phyloP scores from a whole-genome alignment of 1,284 basidiomycete species.

The Amylostereum areolatum region DNA sequence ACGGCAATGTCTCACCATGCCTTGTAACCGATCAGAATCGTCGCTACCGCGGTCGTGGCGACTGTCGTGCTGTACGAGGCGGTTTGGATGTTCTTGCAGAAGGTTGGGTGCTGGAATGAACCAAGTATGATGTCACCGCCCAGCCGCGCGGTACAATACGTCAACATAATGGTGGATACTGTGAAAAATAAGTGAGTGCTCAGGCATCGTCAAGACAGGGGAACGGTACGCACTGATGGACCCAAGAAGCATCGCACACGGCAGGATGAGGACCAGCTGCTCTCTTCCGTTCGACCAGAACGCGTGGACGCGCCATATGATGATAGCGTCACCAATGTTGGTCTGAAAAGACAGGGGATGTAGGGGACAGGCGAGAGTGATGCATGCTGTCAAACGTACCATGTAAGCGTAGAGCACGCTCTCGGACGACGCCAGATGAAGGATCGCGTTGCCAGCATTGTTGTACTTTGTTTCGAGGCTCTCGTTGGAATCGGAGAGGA shows the following conservation, averaged over 20 bases:
- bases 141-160: slow-evolving; percentile 4
- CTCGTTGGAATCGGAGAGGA: background rate
- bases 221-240: slow-evolving; percentile 3
- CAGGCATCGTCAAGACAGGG: background rate
- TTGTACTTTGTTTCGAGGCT: slow-evolving; percentile 4
- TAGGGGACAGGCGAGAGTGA: background rate
- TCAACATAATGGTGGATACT: background rate
- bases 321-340: background rate
- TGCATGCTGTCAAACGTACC: background rate
- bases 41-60: slow-evolving; percentile 5
- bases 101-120: slow-evolving; percentile 1
- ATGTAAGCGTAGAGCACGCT: slow-evolving; percentile 4
- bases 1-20: slow-evolving; percentile 1
- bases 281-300: background rate
- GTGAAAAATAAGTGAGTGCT: background rate
- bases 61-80: slow-evolving; percentile 3
- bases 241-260: background rate
- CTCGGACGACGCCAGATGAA: background rate
- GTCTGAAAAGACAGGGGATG: background rate
- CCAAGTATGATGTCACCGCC: background rate
- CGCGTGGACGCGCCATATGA: background rate
- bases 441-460: background rate
- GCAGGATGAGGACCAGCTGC: slow-evolving; percentile 2
- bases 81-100: slow-evolving; percentile 4
- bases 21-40: slow-evolving; percentile 4